Conservation (phyloP, 306 rosid genomes). For the Cicer pinnatifidum region DNA sequence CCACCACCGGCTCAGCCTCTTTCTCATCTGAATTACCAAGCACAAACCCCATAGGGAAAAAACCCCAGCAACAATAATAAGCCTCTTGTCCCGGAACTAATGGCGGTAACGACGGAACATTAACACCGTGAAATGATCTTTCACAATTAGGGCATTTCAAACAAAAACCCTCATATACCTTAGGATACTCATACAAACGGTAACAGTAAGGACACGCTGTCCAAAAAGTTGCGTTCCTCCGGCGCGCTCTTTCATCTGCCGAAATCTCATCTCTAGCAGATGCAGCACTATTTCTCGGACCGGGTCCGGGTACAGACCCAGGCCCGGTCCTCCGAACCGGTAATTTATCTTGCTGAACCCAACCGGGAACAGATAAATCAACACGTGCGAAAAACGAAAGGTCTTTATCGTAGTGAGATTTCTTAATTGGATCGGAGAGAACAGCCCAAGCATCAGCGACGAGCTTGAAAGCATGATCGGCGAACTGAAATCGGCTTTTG, state of each 20-base stretch:
- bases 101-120: constrained; percentile 66
- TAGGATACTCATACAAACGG: constrained; percentile 78
- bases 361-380: constrained; percentile 50
- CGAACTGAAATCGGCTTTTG: constrained; percentile 63
- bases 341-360: constrained; percentile 64
- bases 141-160: constrained; percentile 78
- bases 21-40: constrained; percentile 47
- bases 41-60: constrained; percentile 80
- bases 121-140: constrained; percentile 73
- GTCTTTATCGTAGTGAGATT: constrained; percentile 70
- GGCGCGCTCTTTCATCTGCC: constrained; percentile 42
- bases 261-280: constrained; percentile 36
- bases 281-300: not conserved
- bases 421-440: constrained; percentile 64
- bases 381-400: constrained; percentile 56
- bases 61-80: constrained; percentile 91
- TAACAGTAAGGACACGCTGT: constrained; percentile 92
- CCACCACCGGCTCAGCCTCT: not conserved
- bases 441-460: constrained; percentile 90
- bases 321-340: constrained; percentile 56
- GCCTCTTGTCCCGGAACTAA: constrained; percentile 80
- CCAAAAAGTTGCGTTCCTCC: constrained; percentile 71
- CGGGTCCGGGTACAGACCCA: constrained; percentile 10
- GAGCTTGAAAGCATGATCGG: constrained; percentile 85
- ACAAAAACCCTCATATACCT: constrained; percentile 74